Evolutionary conservation across 2,329 filamentous ascomycete species (phyloP), one percentile per base, ranked within the genome.

Genomic region (Claviceps pazoutovae): DNA sequence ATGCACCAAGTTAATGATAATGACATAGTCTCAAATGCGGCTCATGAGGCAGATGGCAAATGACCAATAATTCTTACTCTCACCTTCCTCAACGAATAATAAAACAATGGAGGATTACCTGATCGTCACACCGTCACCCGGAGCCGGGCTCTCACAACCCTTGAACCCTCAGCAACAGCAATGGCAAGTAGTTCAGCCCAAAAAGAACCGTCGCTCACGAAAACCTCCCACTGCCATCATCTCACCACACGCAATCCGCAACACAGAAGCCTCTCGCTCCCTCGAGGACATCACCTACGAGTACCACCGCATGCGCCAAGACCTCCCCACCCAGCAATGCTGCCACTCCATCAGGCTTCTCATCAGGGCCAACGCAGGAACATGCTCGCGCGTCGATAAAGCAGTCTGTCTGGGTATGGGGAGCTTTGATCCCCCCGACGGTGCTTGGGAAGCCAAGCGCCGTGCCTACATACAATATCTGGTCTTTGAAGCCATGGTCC

Each of bases 321-420:
- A 60, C n/a, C 68, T 63, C 62, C 58, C 60, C 38, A 46, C 56
- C 1, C 62, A 60, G 1, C 36, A 57, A 0, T 58, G 57, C 21
- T 67, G 64, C 56, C 48, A 52, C 1, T 55, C 56, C 6, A 62
- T 79, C 3, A 57, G 60, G 5, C 56, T 60, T 1, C 56, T 72
- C 3, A 49, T 76, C 4, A 51, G 57, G 0, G 52, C 55, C 0
- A 61, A 64, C 6, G 57, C 55, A 3, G 39, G 51, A 1, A 44
- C 26, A 14, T 56, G 57, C 39, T n/a, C 57, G 52, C n/a, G 19
- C 21, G 59, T 73, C 38, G 64, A 60, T 1, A 65, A 61, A 8
- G 78, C 76, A 1, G 58, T 81, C 5, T 80, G 77, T 54, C 67
- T 82, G 5, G 78, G 78, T 0, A 63, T 76, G 2, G 78, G 78